A percentile compares a stretch with the other conserved stretches of the same genome.
Conservation (phyloP, 1,139 yeast genomes). For the Pichia sp. region DNA sequence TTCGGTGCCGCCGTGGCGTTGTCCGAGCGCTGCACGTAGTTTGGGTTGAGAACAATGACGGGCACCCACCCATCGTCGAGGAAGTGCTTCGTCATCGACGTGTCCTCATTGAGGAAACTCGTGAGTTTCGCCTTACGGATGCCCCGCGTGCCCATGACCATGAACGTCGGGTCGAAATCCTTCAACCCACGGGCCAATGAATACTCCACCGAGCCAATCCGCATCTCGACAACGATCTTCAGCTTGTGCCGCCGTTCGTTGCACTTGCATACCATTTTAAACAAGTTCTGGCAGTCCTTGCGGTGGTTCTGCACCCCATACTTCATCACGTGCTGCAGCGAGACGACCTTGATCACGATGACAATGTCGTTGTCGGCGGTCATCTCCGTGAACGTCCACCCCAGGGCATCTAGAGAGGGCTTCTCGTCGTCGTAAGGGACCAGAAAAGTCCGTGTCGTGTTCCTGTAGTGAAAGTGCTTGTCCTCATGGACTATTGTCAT, state of each 20-base stretch:
- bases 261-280: slow-evolving; percentile 43
- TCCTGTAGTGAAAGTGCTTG: slow-evolving; percentile 47
- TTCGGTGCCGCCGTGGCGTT: slow-evolving; percentile 16
- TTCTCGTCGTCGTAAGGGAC: slow-evolving; percentile 57
- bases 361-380: slow-evolving; percentile 62
- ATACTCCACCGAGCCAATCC: slow-evolving; percentile 58
- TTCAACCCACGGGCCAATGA: slow-evolving; percentile 50
- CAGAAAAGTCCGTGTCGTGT: slow-evolving; percentile 58
- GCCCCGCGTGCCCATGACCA: slow-evolving; percentile 62
- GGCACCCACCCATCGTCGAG: slow-evolving; percentile 66
- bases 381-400: slow-evolving; percentile 65
- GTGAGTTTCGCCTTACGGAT: slow-evolving; percentile 40
- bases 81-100: slow-evolving; percentile 57
- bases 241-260: slow-evolving; percentile 44
- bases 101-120: slow-evolving; percentile 38
- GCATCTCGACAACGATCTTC: slow-evolving; percentile 51
- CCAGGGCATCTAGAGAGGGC: slow-evolving; percentile 56
- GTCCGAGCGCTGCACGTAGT: slow-evolving; percentile 32
- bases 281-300: slow-evolving; percentile 35
- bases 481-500: slow-evolving; percentile 44
- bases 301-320: slow-evolving; percentile 36
- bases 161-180: slow-evolving; percentile 61
- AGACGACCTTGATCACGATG: slow-evolving; percentile 56
- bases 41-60: slow-evolving; percentile 62
- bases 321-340: slow-evolving; percentile 36